These are phyloP conservation scores for Botrytis tulipae DNA, from an alignment of 2,329 filamentous ascomycete genomes.

Conservation along the genomic window DNA sequence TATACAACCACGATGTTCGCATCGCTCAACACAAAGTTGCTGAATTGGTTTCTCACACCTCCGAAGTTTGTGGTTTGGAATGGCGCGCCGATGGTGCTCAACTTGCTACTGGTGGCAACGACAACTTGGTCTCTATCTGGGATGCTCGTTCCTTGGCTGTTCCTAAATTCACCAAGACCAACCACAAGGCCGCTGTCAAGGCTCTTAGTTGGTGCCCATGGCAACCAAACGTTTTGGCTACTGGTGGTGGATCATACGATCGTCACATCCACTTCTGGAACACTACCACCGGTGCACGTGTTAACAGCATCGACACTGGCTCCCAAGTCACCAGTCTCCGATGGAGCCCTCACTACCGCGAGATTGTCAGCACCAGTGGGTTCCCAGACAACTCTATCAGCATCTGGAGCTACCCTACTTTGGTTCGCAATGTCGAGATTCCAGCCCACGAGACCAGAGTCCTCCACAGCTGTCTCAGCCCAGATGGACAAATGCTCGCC, in stretches of 20 bases:
- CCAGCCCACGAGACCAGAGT: slow-evolving; percentile 96
- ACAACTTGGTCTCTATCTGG: slow-evolving; percentile 99
- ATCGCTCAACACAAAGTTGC: slow-evolving; percentile 97
- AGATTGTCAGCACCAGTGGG: slow-evolving; percentile 95
- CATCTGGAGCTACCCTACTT: slow-evolving; percentile 97
- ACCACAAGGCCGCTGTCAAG: slow-evolving; percentile 98
- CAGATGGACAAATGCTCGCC: slow-evolving; percentile 95
- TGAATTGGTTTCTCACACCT: slow-evolving; percentile 94
- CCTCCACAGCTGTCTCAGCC: slow-evolving; percentile 93
- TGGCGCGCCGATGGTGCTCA: slow-evolving; percentile 97
- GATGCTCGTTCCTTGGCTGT: slow-evolving; percentile 89
- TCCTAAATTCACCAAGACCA: slow-evolving; percentile 99
- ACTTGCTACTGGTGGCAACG: slow-evolving; percentile 95
- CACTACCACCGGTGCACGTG: slow-evolving; percentile 91
- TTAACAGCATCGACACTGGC: slow-evolving; percentile 98
- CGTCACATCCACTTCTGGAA: slow-evolving; percentile 99
- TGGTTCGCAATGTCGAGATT: slow-evolving; percentile 97
- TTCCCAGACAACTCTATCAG: slow-evolving; percentile 99
- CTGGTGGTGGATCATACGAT: slow-evolving; percentile 93
- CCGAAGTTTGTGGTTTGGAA: slow-evolving; percentile 95
- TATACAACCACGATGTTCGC: slow-evolving; percentile 98
- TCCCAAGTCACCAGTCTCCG: slow-evolving; percentile 94
- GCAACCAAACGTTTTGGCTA: slow-evolving; percentile 96
- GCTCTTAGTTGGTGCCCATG: slow-evolving; percentile 98
- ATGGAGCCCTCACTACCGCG: slow-evolving; percentile 96